phyloP scores from a whole-genome alignment of 441 rosid species.

The Gossypium gossypioides region DNA sequence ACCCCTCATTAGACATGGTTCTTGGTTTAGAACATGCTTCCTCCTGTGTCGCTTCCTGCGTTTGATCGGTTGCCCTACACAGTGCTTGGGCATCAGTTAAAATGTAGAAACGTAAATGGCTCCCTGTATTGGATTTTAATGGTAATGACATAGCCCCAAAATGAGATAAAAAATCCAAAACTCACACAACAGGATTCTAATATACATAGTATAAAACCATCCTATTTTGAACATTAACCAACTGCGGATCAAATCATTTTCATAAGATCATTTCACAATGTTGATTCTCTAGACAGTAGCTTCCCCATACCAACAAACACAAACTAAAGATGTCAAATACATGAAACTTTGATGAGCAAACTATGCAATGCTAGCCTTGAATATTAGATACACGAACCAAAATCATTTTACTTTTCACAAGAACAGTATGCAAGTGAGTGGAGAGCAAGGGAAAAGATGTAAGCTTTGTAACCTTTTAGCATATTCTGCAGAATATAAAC shows the following conservation, averaged over 20 bases:
- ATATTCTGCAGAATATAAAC: not conserved
- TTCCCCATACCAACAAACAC: not conserved
- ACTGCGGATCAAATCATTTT: not conserved
- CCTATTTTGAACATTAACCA: not conserved
- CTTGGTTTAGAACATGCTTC: slow-evolving; percentile 75
- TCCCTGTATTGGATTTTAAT: not conserved
- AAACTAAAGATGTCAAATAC: not conserved
- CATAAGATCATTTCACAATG: not conserved
- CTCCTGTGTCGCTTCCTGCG: slow-evolving; percentile 84
- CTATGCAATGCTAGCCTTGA: not conserved
- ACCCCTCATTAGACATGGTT: slow-evolving; percentile 89
- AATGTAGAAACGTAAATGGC: not conserved
- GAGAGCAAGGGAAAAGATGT: not conserved
- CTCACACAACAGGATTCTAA: not conserved
- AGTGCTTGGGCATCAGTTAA: not conserved
- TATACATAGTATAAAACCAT: not conserved
- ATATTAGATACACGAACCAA: not conserved
- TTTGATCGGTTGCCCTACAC: slow-evolving; percentile 62
- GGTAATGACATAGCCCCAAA: not conserved
- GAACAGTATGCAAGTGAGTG: not conserved
- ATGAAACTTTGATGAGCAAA: not conserved
- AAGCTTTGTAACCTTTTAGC: not conserved
- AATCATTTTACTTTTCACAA: not conserved
- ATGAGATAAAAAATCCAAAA: not conserved
- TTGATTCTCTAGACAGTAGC: not conserved